phyloP scores from a whole-genome alignment of 208 protist species.

The Porcisia deanei region DNA sequence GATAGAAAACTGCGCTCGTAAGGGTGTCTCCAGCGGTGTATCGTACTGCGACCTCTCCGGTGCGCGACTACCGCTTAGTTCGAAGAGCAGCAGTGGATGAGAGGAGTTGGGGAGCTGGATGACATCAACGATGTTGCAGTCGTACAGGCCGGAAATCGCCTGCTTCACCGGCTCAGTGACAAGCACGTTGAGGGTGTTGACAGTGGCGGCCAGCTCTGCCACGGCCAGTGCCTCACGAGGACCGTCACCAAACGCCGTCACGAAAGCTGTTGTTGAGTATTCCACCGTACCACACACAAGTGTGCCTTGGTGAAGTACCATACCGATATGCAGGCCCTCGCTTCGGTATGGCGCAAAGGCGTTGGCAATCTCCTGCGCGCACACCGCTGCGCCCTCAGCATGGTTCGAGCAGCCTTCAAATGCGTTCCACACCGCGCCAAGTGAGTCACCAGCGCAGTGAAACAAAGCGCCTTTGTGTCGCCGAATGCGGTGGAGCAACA shows the following conservation, averaged over 20 bases:
- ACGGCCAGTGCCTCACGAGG: conserved; percentile 61
- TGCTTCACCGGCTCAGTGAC: conserved; percentile 84
- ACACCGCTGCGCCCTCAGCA: conserved; percentile 62
- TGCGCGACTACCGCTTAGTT: conserved; percentile 42
- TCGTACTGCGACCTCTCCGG: conserved; percentile 10
- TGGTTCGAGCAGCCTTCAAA: conserved; percentile 82
- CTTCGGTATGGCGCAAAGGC: conserved; percentile 50
- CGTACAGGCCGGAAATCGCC: conserved; percentile 59
- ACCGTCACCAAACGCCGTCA: conserved; percentile 75
- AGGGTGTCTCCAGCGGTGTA: conserved; percentile 6
- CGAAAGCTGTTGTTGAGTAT: conserved; percentile 79
- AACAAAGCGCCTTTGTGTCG: conserved; percentile 72
- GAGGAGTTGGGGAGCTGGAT: conserved; percentile 48
- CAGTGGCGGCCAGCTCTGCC: conserved; percentile 57
- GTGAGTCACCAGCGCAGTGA: conserved; percentile 70
- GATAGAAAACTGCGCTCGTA: conserved; percentile 43
- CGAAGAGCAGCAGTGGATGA: conserved; percentile 72
- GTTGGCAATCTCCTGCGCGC: conserved; percentile 67
- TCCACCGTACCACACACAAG: conserved; percentile 81
- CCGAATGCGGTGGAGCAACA: conserved; percentile 71
- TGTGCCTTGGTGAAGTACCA: conserved; percentile 80
- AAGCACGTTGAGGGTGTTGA: conserved; percentile 54
- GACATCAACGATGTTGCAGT: conserved; percentile 85
- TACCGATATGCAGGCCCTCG: conserved; percentile 70
- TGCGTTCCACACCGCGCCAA: conserved; percentile 82